Percentiles rank a stretch among this genome's conserved stretches.
phyloP scores from a whole-genome alignment of 2,329 filamentous ascomycete species.

The Cryphonectria radicalis region DNA sequence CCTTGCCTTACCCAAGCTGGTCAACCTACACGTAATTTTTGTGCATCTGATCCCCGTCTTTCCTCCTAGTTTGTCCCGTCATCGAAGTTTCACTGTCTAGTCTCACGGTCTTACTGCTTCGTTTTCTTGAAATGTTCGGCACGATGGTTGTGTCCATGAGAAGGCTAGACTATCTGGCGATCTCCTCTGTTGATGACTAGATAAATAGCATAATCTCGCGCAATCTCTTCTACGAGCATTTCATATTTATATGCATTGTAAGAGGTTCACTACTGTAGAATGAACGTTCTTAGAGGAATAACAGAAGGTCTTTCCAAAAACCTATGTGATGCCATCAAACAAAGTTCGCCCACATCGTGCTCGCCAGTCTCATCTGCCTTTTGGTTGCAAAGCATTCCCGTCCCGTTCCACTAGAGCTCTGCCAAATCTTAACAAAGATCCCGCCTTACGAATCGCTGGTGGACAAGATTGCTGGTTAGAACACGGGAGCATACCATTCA shows the following conservation, averaged over 20 bases:
- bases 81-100: neutral
- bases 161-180: neutral
- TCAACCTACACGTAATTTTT: neutral
- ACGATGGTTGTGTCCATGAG: neutral
- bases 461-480: neutral
- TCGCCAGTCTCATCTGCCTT: neutral
- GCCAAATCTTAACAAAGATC: neutral
- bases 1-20: neutral
- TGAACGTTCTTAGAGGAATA: neutral
- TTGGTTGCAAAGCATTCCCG: neutral
- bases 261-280: neutral
- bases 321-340: neutral
- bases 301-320: neutral
- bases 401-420: neutral
- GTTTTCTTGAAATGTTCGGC: neutral
- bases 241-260: neutral
- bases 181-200: neutral
- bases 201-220: neutral
- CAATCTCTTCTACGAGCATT: neutral
- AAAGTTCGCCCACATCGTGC: neutral
- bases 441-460: neutral
- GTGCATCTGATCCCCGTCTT: neutral
- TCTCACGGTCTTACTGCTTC: neutral
- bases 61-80: neutral
- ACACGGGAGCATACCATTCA: neutral